A percentile compares a stretch with the other conserved stretches of the same genome.
Conservation (phyloP, 176 grass and related monocot species). For the Otatea glauca region DNA sequence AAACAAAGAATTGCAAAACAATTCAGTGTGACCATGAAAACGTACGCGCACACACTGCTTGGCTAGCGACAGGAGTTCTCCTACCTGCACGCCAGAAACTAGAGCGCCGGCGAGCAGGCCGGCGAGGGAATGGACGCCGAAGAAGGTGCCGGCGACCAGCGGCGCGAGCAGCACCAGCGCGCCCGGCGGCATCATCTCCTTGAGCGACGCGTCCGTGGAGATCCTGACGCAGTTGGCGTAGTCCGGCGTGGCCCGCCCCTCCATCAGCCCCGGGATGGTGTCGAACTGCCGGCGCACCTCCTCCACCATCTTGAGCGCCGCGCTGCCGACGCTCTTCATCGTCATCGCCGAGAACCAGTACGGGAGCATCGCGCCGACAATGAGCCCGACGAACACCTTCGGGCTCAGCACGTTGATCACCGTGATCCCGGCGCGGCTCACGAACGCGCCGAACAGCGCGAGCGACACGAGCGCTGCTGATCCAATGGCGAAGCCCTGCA, state of each 20-base stretch:
- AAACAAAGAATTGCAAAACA: too few relatives aligned
- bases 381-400: slow-evolving; percentile 63
- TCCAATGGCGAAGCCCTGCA: slow-evolving; percentile 78
- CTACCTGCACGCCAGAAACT: slow-evolving; percentile 77
- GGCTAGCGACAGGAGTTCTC: too few relatives aligned
- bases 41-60: too few relatives aligned
- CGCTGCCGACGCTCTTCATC: slow-evolving; percentile 80
- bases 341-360: slow-evolving; percentile 91
- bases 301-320: slow-evolving; percentile 81
- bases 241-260: slow-evolving; percentile 61
- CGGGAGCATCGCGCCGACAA: slow-evolving; percentile 77
- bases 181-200: slow-evolving; percentile 76
- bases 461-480: slow-evolving; percentile 77
- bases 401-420: slow-evolving; percentile 63
- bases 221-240: slow-evolving; percentile 79
- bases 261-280: slow-evolving; percentile 70
- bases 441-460: slow-evolving; percentile 74
- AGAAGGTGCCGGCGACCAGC: slow-evolving; percentile 66
- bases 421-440: slow-evolving; percentile 59
- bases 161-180: slow-evolving; percentile 67
- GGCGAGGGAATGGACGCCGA: slow-evolving; percentile 72
- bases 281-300: slow-evolving; percentile 74
- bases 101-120: slow-evolving; percentile 71
- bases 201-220: slow-evolving; percentile 73
- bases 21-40: too few relatives aligned